A percentile compares a stretch with the other conserved stretches of the same genome.
Evolutionary conservation across 2,329 filamentous ascomycete species (phyloP).

Genomic region (Monilinia laxa): DNA sequence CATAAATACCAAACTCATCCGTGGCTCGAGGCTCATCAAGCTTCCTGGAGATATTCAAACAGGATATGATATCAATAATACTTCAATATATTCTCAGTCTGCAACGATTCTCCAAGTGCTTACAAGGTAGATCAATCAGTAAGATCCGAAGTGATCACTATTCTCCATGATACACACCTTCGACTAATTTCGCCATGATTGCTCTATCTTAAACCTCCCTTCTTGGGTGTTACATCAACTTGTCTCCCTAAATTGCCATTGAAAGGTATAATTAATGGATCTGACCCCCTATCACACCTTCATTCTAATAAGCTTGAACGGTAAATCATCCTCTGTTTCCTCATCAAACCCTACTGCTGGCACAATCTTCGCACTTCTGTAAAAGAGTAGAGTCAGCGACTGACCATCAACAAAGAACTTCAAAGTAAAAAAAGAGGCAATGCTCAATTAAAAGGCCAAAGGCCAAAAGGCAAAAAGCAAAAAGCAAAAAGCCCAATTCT

Average conservation of each 20-base stretch:
- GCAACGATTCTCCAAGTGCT: too few relatives aligned
- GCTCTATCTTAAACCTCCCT: too few relatives aligned
- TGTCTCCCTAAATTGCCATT: background rate
- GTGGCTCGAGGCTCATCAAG: background rate
- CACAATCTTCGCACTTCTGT: background rate
- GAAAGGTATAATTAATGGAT: background rate
- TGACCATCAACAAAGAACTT: background rate
- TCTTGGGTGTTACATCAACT: background rate
- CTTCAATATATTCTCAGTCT: background rate
- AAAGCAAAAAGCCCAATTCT: background rate
- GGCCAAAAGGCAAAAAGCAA: background rate
- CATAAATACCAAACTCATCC: background rate
- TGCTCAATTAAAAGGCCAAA: background rate
- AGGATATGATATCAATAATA: background rate
- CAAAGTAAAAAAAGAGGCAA: background rate
- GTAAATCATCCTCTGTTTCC: conserved; percentile 16
- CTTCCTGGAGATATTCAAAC: too few relatives aligned
- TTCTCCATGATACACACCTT: background rate
- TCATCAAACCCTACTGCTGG: conserved; percentile 9
- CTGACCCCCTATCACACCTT: background rate
- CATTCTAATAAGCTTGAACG: conserved; percentile 23
- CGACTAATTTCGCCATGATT: background rate
- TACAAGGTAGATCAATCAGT: too few relatives aligned
- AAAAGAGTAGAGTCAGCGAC: background rate
- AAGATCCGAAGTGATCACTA: background rate